Evolutionary conservation across 768 basidiomycete genomes (phyloP).

Genomic region (Lactarius sp.): DNA sequence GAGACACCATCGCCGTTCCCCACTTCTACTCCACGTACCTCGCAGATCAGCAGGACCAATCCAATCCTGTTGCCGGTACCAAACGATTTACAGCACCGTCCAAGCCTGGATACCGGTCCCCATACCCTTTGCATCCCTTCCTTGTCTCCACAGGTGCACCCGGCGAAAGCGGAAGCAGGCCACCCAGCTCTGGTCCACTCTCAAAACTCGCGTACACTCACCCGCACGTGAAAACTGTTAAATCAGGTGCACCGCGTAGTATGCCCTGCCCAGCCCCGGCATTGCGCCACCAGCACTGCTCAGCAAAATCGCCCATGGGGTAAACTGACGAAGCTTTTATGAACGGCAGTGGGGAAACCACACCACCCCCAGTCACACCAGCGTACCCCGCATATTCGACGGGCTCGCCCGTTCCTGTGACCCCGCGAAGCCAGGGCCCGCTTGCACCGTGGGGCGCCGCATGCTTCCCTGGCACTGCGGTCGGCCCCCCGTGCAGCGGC

Average conservation of each 20-base stretch:
- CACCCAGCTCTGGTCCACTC: slow-evolving; percentile 15
- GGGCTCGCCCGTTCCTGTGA: slow-evolving; percentile 41
- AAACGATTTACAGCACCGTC: slow-evolving; percentile 46
- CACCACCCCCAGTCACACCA: slow-evolving; percentile 48
- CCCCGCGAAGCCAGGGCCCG: slow-evolving; percentile 54
- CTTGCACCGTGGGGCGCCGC: slow-evolving; percentile 46
- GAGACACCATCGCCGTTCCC: slow-evolving; percentile 83
- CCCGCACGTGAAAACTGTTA: slow-evolving; percentile 5
- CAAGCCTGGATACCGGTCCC: slow-evolving; percentile 32
- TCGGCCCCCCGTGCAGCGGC: slow-evolving; percentile 61
- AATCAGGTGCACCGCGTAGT: slow-evolving; percentile 11
- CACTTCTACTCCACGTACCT: slow-evolving; percentile 20
- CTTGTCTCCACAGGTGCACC: slow-evolving; percentile 31
- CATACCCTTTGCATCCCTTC: slow-evolving; percentile 29
- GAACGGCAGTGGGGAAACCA: slow-evolving; percentile 17
- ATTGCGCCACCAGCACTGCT: slow-evolving; percentile 24
- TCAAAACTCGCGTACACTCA: slow-evolving; percentile 19
- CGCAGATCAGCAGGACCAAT: slow-evolving; percentile 27
- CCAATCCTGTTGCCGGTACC: slow-evolving; percentile 43
- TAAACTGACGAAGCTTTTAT: slow-evolving; percentile 25
- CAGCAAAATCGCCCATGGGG: slow-evolving; percentile 16
- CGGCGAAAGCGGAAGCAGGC: slow-evolving; percentile 23
- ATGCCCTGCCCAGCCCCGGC: slow-evolving; percentile 17
- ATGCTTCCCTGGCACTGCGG: slow-evolving; percentile 46
- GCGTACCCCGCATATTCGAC: slow-evolving; percentile 67